phyloP scores from a whole-genome alignment of 805 yeast genomes.

The Sporopachydermia lactativora region DNA sequence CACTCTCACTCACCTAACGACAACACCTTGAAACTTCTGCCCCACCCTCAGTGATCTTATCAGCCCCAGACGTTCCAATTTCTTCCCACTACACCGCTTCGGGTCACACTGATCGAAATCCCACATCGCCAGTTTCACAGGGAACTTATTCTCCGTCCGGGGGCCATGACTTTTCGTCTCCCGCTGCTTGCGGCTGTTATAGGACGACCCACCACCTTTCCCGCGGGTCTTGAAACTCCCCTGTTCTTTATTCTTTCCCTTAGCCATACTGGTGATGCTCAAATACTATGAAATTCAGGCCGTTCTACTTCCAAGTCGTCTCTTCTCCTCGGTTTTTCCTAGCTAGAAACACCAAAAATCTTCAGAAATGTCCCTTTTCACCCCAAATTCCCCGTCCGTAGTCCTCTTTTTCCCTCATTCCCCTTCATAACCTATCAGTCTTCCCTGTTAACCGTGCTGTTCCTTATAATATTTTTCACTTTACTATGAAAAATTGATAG shows the following conservation, averaged over 20 bases:
- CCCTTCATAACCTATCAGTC: no score
- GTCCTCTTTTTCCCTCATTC: no score
- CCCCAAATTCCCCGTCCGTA: no score
- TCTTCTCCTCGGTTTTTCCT: not conserved
- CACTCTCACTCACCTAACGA: constrained; percentile 42
- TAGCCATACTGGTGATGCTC: no score
- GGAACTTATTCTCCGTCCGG: constrained; percentile 31
- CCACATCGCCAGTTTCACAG: constrained; percentile 94
- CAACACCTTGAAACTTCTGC: constrained; percentile 81
- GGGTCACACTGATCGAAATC: constrained; percentile 99
- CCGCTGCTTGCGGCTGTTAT: not conserved
- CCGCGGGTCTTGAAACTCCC: constrained; percentile 2
- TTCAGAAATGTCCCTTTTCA: not conserved
- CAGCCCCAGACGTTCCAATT: constrained; percentile 75
- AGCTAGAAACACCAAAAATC: not conserved
- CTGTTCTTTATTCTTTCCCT: constrained; percentile 28
- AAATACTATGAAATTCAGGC: no score
- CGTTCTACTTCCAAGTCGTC: no score
- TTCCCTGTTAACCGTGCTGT: no score
- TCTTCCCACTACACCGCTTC: constrained; percentile 91
- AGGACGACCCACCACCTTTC: constrained; percentile 17
- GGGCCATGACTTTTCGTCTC: constrained; percentile 7
- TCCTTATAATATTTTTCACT: no score
- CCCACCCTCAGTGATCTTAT: constrained; percentile 77
- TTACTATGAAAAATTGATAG: no score